phyloP scores from a whole-genome alignment of 306 rosid species.

The Vicia sativa region DNA sequence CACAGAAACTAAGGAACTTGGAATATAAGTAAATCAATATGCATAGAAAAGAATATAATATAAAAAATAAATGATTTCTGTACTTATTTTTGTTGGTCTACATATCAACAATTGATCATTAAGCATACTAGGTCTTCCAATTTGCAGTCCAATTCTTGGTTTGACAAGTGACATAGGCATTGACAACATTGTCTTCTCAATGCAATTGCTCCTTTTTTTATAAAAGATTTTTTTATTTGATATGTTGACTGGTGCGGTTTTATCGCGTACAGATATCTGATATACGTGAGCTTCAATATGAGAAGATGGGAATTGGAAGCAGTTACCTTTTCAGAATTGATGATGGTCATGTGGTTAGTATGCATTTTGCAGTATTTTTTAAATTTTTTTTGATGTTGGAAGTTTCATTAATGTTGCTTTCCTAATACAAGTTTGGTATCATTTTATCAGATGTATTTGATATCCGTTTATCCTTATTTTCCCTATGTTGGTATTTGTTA shows the following conservation, averaged over 20 bases:
- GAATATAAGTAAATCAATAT: neutral
- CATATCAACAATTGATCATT: slow-evolving; percentile 11
- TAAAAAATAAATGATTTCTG: slow-evolving; percentile 6
- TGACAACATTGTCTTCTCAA: slow-evolving; percentile 6
- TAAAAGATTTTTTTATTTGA: neutral
- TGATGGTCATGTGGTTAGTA: slow-evolving; percentile 97
- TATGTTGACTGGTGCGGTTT: slow-evolving; percentile 4
- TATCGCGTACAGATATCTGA: slow-evolving; percentile 79
- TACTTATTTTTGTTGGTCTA: slow-evolving; percentile 6
- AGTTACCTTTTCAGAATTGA: slow-evolving; percentile 97
- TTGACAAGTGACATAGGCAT: neutral
- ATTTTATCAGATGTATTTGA: slow-evolving; percentile 16
- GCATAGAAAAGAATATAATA: slow-evolving; percentile 6
- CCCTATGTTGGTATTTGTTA: slow-evolving; percentile 16
- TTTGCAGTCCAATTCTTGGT: slow-evolving; percentile 6
- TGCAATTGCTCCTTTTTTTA: neutral
- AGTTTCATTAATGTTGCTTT: slow-evolving; percentile 6
- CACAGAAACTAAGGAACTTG: neutral
- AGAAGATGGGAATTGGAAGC: slow-evolving; percentile 98
- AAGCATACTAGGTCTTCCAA: slow-evolving; percentile 20
- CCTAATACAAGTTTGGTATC: slow-evolving; percentile 9
- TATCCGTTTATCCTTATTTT: slow-evolving; percentile 17
- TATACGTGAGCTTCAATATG: slow-evolving; percentile 86
- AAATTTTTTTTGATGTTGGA: slow-evolving; percentile 11
- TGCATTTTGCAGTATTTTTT: slow-evolving; percentile 30